A percentile compares a stretch with the other conserved stretches of the same genome.
phyloP scores from a whole-genome alignment of 2,329 filamentous ascomycete genomes.

The Aspergillus unguis region DNA sequence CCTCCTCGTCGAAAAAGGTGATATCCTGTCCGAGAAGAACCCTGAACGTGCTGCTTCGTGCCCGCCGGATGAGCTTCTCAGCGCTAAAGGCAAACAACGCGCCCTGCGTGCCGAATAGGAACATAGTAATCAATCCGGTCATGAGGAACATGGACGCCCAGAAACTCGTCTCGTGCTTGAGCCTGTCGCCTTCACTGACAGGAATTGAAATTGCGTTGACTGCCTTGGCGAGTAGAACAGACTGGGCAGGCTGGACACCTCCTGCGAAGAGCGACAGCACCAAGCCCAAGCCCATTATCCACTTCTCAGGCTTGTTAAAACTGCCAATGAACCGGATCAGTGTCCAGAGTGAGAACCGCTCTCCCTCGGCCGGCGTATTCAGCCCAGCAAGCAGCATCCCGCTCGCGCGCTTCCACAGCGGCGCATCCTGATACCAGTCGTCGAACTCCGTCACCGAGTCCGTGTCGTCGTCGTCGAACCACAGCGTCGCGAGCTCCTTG shows the following conservation, averaged over 20 bases:
- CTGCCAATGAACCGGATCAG: constrained; percentile 71
- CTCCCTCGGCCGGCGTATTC: constrained; percentile 33
- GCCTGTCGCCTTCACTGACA: constrained; percentile 48
- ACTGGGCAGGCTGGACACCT: constrained; percentile 68
- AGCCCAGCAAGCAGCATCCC: not conserved
- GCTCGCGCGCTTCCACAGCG: constrained; percentile 8
- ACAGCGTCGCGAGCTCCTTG: constrained; percentile 10
- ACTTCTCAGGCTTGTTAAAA: constrained; percentile 72
- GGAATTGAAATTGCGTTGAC: constrained; percentile 66
- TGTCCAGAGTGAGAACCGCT: constrained; percentile 55
- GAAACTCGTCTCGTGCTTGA: constrained; percentile 70
- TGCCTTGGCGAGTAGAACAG: constrained; percentile 82
- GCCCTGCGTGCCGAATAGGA: constrained; percentile 66
- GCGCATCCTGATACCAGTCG: constrained; percentile 2
- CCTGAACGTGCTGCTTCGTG: constrained; percentile 57
- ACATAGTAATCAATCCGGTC: constrained; percentile 67
- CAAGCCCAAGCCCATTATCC: constrained; percentile 67
- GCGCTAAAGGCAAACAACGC: constrained; percentile 74
- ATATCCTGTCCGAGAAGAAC: constrained; percentile 29
- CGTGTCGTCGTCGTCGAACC: constrained; percentile 7
- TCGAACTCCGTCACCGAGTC: no score
- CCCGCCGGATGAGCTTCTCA: constrained; percentile 75
- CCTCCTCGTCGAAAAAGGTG: constrained; percentile 26
- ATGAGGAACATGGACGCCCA: constrained; percentile 85
- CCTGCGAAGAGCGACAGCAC: constrained; percentile 71